Percentiles rank a stretch among this genome's conserved stretches.
These are phyloP conservation scores for Coemansia sp. DNA, from an alignment of 192 early-diverging fungal species.

Conservation along the genomic window DNA sequence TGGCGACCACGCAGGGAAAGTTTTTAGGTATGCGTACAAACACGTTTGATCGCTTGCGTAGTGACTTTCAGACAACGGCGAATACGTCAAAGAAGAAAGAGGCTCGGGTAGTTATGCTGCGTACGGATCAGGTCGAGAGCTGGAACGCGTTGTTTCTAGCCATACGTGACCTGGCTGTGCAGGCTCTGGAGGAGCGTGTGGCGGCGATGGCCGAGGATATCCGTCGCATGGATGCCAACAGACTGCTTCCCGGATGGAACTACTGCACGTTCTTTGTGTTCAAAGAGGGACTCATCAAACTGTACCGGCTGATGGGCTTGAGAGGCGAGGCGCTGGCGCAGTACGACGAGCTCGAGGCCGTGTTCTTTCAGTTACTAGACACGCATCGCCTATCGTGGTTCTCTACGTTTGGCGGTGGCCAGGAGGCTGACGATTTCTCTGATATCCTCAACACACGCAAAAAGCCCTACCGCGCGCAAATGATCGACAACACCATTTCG, in stretches of 20 bases:
- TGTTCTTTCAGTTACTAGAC: slow-evolving; percentile 85
- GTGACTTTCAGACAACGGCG: slow-evolving; percentile 79
- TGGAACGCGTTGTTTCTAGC: slow-evolving; percentile 36
- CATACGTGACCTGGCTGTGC: slow-evolving; percentile 62
- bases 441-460: slow-evolving; percentile 71
- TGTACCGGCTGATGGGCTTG: slow-evolving; percentile 85
- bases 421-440: slow-evolving; percentile 81
- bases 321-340: slow-evolving; percentile 85
- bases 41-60: slow-evolving; percentile 80
- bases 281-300: slow-evolving; percentile 84
- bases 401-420: slow-evolving; percentile 81
- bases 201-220: slow-evolving; percentile 62
- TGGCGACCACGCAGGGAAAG: slow-evolving; percentile 19
- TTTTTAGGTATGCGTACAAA: slow-evolving; percentile 62
- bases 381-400: slow-evolving; percentile 92
- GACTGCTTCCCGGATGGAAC: slow-evolving; percentile 98
- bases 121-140: slow-evolving; percentile 24
- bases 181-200: slow-evolving; percentile 70
- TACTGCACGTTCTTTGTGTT: slow-evolving; percentile 96
- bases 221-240: slow-evolving; percentile 80
- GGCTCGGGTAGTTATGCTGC: slow-evolving; percentile 26
- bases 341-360: slow-evolving; percentile 97
- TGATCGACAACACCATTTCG: slow-evolving; percentile 84
- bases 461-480: slow-evolving; percentile 84
- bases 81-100: slow-evolving; percentile 28